These are phyloP conservation scores for Entonaema liquescens DNA, from an alignment of 495 filamentous ascomycete species.

Conservation along the genomic window DNA sequence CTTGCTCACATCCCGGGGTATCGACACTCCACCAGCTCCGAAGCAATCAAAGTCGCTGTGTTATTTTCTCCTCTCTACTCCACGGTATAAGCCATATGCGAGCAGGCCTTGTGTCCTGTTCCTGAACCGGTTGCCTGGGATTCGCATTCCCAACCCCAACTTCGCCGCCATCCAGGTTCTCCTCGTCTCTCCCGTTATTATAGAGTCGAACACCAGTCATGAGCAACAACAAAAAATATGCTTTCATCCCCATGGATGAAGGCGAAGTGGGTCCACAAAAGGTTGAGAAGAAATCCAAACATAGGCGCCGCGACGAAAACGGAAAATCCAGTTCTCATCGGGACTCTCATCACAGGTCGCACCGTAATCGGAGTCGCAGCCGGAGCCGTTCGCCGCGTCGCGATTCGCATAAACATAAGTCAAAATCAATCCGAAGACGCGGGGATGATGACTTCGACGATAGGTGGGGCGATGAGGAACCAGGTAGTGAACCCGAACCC, in stretches of 20 bases:
- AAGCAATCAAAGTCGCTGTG: background rate
- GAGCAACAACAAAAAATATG: constrained; percentile 73
- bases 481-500: constrained; percentile 57
- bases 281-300: constrained; percentile 64
- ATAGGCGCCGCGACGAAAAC: constrained; percentile 45
- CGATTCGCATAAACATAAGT: constrained; percentile 60
- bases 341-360: constrained; percentile 32
- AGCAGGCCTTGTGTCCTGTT: background rate
- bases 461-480: constrained; percentile 82
- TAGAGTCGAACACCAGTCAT: constrained; percentile 39
- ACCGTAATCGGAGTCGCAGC: constrained; percentile 39
- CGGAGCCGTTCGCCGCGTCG: constrained; percentile 49
- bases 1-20: constrained; percentile 3
- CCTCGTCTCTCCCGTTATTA: background rate
- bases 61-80: background rate
- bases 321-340: constrained; percentile 34
- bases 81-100: background rate
- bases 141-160: background rate
- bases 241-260: constrained; percentile 84
- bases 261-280: constrained; percentile 65
- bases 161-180: background rate
- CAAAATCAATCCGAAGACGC: constrained; percentile 56
- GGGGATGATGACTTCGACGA: constrained; percentile 68
- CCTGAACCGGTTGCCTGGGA: background rate
- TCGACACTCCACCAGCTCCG: background rate